Evolutionary conservation across 1,139 yeast species (phyloP).

Genomic region (Blastobotrys buckinghamii): DNA sequence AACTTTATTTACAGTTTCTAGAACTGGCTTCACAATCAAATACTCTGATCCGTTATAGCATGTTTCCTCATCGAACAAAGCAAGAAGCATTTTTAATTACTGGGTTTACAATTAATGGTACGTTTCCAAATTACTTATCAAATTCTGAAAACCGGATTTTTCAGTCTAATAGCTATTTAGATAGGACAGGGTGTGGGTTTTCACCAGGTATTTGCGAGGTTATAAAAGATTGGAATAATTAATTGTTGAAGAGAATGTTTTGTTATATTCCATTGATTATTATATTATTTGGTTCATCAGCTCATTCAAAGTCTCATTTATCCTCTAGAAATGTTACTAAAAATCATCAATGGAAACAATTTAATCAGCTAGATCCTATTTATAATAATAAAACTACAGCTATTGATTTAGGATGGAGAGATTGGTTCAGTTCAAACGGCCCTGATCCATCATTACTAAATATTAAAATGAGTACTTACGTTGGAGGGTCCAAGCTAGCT

Average conservation of each 20-base stretch:
- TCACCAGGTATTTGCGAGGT: slow-evolving; percentile 1
- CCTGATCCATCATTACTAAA: not conserved
- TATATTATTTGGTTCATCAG: no score
- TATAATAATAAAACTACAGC: no score
- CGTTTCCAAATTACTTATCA: slow-evolving; percentile 1
- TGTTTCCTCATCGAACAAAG: not conserved
- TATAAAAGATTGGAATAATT: not conserved
- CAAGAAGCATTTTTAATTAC: not conserved
- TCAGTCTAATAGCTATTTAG: not conserved
- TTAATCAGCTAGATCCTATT: no score
- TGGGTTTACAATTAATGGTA: slow-evolving; percentile 6
- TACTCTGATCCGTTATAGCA: not conserved
- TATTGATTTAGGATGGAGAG: not conserved
- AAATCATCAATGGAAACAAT: no score
- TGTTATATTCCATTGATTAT: not conserved
- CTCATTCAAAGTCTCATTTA: no score
- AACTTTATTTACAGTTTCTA: not conserved
- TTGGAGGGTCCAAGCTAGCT: slow-evolving; percentile 1
- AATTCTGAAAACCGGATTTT: not conserved
- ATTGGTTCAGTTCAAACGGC: not conserved
- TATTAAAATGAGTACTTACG: not conserved
- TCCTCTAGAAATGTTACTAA: no score
- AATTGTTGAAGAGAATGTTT: not conserved
- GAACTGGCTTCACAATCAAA: not conserved
- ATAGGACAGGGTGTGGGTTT: not conserved